Evolutionary conservation across 495 filamentous ascomycete species (phyloP).

Genomic region (Cercophora sp.): DNA sequence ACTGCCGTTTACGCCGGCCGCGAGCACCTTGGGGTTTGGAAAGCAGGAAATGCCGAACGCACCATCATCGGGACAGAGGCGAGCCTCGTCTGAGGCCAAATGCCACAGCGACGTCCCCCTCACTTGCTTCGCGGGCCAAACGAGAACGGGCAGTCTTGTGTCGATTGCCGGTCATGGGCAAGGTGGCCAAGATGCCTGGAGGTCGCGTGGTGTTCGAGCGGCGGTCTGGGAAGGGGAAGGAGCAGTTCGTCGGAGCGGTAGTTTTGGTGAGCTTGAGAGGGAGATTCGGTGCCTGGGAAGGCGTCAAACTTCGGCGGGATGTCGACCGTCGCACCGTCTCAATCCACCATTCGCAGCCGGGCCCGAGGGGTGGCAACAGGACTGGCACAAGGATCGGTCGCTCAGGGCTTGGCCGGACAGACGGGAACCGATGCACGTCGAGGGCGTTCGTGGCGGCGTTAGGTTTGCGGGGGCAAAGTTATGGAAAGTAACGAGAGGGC

Average conservation of each 20-base stretch:
- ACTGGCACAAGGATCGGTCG: no score
- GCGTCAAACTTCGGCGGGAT: not conserved
- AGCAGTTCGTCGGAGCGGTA: not conserved
- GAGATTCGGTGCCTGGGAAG: not conserved
- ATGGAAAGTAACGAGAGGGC: not conserved
- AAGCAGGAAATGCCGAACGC: conserved; percentile 16
- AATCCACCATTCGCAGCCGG: conserved; percentile 3
- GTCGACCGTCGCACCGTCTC: not conserved
- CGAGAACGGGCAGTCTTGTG: conserved; percentile 13
- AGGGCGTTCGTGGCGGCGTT: not conserved
- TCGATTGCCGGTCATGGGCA: conserved; percentile 38
- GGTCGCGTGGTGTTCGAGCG: no score
- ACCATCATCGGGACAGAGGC: conserved; percentile 35
- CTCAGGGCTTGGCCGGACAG: not conserved
- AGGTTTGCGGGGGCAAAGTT: not conserved
- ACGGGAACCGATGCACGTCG: not conserved
- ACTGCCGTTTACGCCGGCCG: not conserved
- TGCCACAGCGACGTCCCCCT: conserved; percentile 29
- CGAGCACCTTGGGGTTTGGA: not conserved
- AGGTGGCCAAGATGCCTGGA: conserved; percentile 11
- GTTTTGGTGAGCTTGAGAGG: not conserved
- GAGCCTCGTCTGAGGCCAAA: conserved; percentile 37
- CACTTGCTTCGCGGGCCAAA: conserved; percentile 12
- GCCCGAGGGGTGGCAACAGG: not conserved
- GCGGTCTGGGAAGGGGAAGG: no score